Conservation (phyloP, 805 yeast genomes). For the Yamadazyma sp. region DNA sequence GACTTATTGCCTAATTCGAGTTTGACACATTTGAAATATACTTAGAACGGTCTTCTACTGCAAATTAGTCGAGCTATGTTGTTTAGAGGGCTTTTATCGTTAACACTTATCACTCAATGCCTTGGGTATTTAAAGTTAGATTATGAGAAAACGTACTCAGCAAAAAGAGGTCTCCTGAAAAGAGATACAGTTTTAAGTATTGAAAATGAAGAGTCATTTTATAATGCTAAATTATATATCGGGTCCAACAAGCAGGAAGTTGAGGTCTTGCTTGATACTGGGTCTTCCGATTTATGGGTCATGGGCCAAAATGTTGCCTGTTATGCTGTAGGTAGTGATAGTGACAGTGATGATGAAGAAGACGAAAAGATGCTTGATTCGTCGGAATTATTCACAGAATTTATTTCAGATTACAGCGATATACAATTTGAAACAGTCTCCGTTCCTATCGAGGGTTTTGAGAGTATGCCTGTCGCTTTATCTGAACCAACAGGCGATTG, state of each 20-base stretch:
- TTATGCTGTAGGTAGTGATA: constrained; percentile 9
- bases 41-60: too few species aligned
- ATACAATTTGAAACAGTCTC: too few species aligned
- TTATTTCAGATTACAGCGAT: background rate
- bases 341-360: background rate
- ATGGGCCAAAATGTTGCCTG: background rate
- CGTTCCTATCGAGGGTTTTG: too few species aligned
- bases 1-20: too few species aligned
- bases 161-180: constrained; percentile 4
- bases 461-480: too few species aligned
- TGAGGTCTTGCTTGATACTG: constrained; percentile 20
- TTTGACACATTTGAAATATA: too few species aligned
- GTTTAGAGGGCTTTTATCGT: too few species aligned
- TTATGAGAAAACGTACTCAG: background rate
- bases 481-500: constrained; percentile 23
- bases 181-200: background rate
- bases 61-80: too few species aligned
- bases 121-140: background rate
- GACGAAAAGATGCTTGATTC: too few species aligned
- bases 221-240: constrained; percentile 11
- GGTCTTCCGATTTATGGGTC: constrained; percentile 27
- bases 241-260: constrained; percentile 20
- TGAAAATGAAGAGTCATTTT: constrained; percentile 6
- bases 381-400: too few species aligned
- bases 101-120: too few species aligned